phyloP scores from a whole-genome alignment of 768 basidiomycete genomes.

The Mycena albidolilacea region DNA sequence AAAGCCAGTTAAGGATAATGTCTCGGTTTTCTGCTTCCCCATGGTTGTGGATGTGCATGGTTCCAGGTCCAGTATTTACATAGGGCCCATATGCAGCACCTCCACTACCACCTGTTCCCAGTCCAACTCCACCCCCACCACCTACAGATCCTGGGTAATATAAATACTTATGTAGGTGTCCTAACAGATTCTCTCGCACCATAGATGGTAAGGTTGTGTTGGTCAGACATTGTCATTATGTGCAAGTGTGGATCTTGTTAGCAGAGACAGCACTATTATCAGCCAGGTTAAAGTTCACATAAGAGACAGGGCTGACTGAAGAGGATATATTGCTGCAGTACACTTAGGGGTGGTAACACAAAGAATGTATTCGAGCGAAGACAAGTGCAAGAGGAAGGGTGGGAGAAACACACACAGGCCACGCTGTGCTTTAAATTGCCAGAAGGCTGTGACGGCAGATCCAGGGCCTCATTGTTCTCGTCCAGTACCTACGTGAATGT shows the following conservation, averaged over 20 bases:
- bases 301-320: neutral
- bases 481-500: neutral
- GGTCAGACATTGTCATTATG: too few species aligned
- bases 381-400: too few species aligned
- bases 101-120: constrained; percentile 13
- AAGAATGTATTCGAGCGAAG: too few species aligned
- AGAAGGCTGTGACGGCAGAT: constrained; percentile 10
- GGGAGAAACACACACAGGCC: too few species aligned
- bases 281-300: too few species aligned
- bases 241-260: too few species aligned
- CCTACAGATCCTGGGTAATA: neutral
- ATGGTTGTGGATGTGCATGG: too few species aligned
- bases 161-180: too few species aligned
- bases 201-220: neutral
- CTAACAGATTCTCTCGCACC: neutral
- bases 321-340: neutral
- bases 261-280: too few species aligned
- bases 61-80: constrained; percentile 1
- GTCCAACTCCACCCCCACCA: constrained; percentile 3
- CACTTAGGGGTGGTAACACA: too few species aligned
- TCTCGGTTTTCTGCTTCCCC: too few species aligned
- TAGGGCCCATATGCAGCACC: too few species aligned
- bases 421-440: neutral
- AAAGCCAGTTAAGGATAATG: constrained; percentile 7
- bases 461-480: neutral